These are phyloP conservation scores for Liriodendron chinense DNA, from an alignment of 164 flowering plant genomes.

Conservation along the genomic window DNA sequence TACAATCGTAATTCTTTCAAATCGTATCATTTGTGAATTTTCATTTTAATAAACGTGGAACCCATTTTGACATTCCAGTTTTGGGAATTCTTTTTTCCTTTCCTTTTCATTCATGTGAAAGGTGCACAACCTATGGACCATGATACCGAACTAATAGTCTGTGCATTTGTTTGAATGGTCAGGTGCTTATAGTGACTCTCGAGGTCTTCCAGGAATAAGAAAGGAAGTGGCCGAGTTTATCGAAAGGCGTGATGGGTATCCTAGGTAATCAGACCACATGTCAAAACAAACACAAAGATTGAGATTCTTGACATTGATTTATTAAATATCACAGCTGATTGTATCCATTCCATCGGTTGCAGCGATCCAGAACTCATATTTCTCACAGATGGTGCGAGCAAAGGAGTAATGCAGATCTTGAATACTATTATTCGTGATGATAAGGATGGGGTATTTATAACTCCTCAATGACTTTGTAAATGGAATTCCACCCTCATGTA, in stretches of 20 bases:
- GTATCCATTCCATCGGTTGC: slow-evolving; percentile 20
- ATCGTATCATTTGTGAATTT: too few species aligned
- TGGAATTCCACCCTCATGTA: too few species aligned
- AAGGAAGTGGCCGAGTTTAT: slow-evolving; percentile 96
- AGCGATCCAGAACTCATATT: slow-evolving; percentile 97
- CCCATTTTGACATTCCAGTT: too few species aligned
- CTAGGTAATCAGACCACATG: slow-evolving; percentile 54
- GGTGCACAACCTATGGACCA: too few species aligned
- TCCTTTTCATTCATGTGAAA: too few species aligned
- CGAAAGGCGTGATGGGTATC: slow-evolving; percentile 94
- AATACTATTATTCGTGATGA: slow-evolving; percentile 66
- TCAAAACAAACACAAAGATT: too few species aligned
- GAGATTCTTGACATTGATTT: too few species aligned
- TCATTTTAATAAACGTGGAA: too few species aligned
- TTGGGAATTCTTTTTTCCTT: too few species aligned
- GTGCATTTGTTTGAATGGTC: slow-evolving; percentile 6
- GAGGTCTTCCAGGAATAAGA: slow-evolving; percentile 91
- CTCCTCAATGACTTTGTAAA: neutral
- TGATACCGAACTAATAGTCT: too few species aligned
- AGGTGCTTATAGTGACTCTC: slow-evolving; percentile 99
- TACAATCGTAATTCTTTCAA: too few species aligned
- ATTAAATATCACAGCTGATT: slow-evolving; percentile 17
- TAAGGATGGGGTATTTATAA: slow-evolving; percentile 73
- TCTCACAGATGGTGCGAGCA: slow-evolving; percentile 99
- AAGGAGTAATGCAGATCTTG: slow-evolving; percentile 95